A percentile compares a stretch with the other conserved stretches of the same genome.
phyloP scores from a whole-genome alignment of 345 rosid genomes.

The Murraya koenigii region DNA sequence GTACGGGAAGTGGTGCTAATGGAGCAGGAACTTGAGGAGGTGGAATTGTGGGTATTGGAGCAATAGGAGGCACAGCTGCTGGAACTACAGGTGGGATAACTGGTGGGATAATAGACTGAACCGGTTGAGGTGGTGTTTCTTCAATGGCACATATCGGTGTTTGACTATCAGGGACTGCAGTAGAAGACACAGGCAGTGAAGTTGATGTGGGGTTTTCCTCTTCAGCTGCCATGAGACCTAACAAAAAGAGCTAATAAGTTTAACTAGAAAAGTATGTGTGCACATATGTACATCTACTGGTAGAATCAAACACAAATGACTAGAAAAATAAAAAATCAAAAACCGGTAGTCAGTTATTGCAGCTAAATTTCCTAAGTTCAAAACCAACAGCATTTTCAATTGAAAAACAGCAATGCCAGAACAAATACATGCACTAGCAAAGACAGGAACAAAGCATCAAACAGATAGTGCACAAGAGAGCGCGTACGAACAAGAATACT shows the following conservation, averaged over 20 bases:
- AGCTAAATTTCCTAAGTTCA: not conserved
- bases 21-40: conserved; percentile 52
- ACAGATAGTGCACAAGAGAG: not conserved
- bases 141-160: conserved; percentile 30
- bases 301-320: not conserved
- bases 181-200: conserved; percentile 34
- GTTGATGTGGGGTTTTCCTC: conserved; percentile 44
- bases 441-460: not conserved
- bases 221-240: conserved; percentile 59
- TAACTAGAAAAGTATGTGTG: not conserved
- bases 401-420: not conserved
- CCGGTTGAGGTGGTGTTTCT: conserved; percentile 29
- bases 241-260: not conserved
- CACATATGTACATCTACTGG: no score
- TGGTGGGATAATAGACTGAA: conserved; percentile 35
- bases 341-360: not conserved
- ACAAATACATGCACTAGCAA: not conserved
- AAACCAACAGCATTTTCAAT: not conserved
- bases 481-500: not conserved
- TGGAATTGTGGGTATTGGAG: conserved; percentile 53
- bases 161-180: conserved; percentile 30
- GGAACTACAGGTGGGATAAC: conserved; percentile 25
- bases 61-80: conserved; percentile 46
- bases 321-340: no score
- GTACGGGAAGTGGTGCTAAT: conserved; percentile 46